Percentiles rank a stretch among this genome's conserved stretches.
Evolutionary conservation across 345 rosid species (phyloP).

Genomic region (Boechera stricta): DNA sequence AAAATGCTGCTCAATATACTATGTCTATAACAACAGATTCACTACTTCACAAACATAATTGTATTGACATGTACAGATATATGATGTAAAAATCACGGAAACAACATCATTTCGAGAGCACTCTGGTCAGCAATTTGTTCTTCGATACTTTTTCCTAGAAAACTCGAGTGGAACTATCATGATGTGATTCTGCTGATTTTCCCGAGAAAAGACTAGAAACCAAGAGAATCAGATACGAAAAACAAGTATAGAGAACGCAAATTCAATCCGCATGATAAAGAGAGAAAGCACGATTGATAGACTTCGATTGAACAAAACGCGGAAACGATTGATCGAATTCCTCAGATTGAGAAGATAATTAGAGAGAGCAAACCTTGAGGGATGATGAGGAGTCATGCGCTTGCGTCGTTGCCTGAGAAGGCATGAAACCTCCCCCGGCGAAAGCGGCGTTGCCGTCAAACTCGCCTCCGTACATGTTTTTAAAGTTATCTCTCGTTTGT

Average conservation of each 20-base stretch:
- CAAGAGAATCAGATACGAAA: slow-evolving; percentile 10
- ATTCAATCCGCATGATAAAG: neutral
- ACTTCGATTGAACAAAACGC: slow-evolving; percentile 2
- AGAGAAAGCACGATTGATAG: neutral
- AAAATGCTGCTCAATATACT: slow-evolving; percentile 3
- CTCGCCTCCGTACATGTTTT: slow-evolving; percentile 63
- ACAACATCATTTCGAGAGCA: slow-evolving; percentile 4
- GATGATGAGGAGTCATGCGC: slow-evolving; percentile 55
- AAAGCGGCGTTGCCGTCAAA: slow-evolving; percentile 82
- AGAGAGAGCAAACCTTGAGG: slow-evolving; percentile 55
- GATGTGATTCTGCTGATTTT: neutral
- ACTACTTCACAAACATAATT: slow-evolving; percentile 11
- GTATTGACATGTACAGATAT: slow-evolving; percentile 7
- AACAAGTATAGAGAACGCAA: slow-evolving; percentile 3
- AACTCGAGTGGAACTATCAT: neutral
- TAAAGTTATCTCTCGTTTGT: neutral
- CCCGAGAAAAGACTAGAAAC: slow-evolving; percentile 31
- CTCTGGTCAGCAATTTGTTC: neutral
- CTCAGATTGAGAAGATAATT: neutral
- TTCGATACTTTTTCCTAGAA: neutral
- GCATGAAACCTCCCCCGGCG: slow-evolving; percentile 95
- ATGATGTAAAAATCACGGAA: neutral
- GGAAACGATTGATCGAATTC: neutral
- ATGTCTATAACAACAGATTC: slow-evolving; percentile 12
- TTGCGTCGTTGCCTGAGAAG: slow-evolving; percentile 64